phyloP scores from a whole-genome alignment of 345 rosid species.

The Hibiscus syriacus region DNA sequence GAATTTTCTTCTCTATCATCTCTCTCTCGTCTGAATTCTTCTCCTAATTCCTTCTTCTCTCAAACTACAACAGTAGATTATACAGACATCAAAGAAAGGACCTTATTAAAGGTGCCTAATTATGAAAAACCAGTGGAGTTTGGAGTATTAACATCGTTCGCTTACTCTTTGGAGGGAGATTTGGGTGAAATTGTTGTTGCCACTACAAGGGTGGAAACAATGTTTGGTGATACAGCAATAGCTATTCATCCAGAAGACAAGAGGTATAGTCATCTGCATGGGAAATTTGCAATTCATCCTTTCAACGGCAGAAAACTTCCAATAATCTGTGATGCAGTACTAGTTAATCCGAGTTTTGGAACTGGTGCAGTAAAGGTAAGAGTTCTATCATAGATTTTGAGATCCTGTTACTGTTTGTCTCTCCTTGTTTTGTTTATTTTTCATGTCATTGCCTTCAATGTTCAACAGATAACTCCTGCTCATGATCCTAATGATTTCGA shows the following conservation, averaged over 20 bases:
- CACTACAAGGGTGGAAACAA: no score
- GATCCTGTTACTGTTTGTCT: slow-evolving; percentile 3
- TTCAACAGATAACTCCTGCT: slow-evolving; percentile 87
- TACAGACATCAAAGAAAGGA: slow-evolving; percentile 65
- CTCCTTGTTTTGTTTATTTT: slow-evolving; percentile 1
- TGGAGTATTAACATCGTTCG: slow-evolving; percentile 86
- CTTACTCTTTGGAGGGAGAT: no score
- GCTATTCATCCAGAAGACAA: slow-evolving; percentile 87
- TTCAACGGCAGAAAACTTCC: slow-evolving; percentile 85
- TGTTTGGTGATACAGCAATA: slow-evolving; percentile 96
- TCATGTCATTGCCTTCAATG: neutral
- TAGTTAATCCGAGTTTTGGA: slow-evolving; percentile 86
- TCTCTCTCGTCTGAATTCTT: no score
- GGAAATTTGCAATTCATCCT: slow-evolving; percentile 82
- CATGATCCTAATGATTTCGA: slow-evolving; percentile 96
- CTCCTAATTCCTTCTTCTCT: no score
- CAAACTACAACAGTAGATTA: no score
- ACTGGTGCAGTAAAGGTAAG: slow-evolving; percentile 97
- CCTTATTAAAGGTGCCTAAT: slow-evolving; percentile 61
- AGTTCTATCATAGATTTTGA: slow-evolving; percentile 6
- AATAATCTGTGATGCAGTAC: slow-evolving; percentile 63
- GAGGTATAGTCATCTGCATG: slow-evolving; percentile 80
- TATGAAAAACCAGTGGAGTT: slow-evolving; percentile 81
- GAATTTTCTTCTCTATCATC: no score
- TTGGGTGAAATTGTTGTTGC: no score